Evolutionary conservation across 1,139 yeast species (phyloP).

Genomic region (Trichomonascaceae sp.): DNA sequence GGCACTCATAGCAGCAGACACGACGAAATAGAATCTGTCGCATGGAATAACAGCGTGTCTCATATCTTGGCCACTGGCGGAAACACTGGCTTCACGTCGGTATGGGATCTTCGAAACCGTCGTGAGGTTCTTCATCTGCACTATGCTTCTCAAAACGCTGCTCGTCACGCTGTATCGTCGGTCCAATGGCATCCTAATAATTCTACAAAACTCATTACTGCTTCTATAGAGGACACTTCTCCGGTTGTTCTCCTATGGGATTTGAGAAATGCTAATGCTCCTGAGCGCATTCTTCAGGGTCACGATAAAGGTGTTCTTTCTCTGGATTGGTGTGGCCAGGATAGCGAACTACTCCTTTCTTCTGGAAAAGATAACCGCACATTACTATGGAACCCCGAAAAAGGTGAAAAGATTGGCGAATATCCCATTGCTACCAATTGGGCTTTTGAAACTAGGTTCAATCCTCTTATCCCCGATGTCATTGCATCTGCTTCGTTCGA

Average conservation of each 20-base stretch:
- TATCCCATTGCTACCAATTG: slow-evolving; percentile 92
- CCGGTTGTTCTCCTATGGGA: slow-evolving; percentile 92
- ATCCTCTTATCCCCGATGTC: slow-evolving; percentile 81
- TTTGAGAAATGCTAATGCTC: slow-evolving; percentile 84
- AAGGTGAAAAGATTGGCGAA: slow-evolving; percentile 67
- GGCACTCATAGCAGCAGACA: slow-evolving; percentile 63
- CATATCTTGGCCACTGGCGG: slow-evolving; percentile 93
- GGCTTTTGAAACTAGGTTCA: slow-evolving; percentile 85
- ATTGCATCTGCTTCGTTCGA: slow-evolving; percentile 94
- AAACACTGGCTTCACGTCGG: slow-evolving; percentile 73
- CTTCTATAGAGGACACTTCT: slow-evolving; percentile 72
- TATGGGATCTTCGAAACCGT: slow-evolving; percentile 88
- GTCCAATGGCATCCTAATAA: slow-evolving; percentile 79
- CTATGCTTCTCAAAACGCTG: slow-evolving; percentile 45
- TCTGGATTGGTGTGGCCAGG: slow-evolving; percentile 89
- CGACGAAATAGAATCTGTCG: slow-evolving; percentile 73
- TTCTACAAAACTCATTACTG: slow-evolving; percentile 82
- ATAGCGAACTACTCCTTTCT: slow-evolving; percentile 69
- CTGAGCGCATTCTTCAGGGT: slow-evolving; percentile 69
- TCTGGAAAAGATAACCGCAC: slow-evolving; percentile 91
- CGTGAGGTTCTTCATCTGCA: slow-evolving; percentile 83
- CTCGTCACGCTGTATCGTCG: slow-evolving; percentile 47
- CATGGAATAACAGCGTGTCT: slow-evolving; percentile 83
- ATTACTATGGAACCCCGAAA: slow-evolving; percentile 80
- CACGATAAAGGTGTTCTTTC: slow-evolving; percentile 86